Conservation (phyloP, 106 monocot genomes). For the Ottelia alismoides region DNA sequence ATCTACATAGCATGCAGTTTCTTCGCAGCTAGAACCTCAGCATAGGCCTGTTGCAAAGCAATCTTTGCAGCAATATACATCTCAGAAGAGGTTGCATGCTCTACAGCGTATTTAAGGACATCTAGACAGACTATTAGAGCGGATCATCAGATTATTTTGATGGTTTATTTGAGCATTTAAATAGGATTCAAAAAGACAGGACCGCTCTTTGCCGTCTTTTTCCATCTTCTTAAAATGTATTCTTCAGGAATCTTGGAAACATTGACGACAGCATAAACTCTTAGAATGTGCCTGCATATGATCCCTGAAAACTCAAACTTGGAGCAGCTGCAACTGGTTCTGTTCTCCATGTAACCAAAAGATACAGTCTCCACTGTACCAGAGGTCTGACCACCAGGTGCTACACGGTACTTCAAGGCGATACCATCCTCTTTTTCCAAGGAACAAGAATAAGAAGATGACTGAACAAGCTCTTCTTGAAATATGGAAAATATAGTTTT, state of each 20-base stretch:
- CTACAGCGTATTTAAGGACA: slow-evolving; percentile 54
- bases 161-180: neutral
- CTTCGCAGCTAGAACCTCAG: slow-evolving; percentile 32
- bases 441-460: slow-evolving; percentile 34
- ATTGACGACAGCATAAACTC: slow-evolving; percentile 28
- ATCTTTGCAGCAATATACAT: slow-evolving; percentile 46
- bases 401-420: slow-evolving; percentile 38
- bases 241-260: slow-evolving; percentile 35
- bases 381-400: slow-evolving; percentile 21
- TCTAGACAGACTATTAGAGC: slow-evolving; percentile 46
- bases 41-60: slow-evolving; percentile 48
- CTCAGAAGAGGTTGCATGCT: slow-evolving; percentile 42
- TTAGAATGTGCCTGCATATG: slow-evolving; percentile 55
- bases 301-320: slow-evolving; percentile 57
- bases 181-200: slow-evolving; percentile 13
- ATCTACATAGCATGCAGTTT: neutral
- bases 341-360: slow-evolving; percentile 39
- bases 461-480: slow-evolving; percentile 50
- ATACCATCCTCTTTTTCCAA: slow-evolving; percentile 44
- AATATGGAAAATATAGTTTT: slow-evolving; percentile 45
- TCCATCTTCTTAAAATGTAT: slow-evolving; percentile 60
- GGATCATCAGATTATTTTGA: slow-evolving; percentile 16
- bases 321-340: slow-evolving; percentile 47
- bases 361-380: slow-evolving; percentile 23
- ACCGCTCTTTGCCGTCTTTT: slow-evolving; percentile 49